Evolutionary conservation across 805 yeast species (phyloP).

Genomic region (Cyberlindnera bimundalis): DNA sequence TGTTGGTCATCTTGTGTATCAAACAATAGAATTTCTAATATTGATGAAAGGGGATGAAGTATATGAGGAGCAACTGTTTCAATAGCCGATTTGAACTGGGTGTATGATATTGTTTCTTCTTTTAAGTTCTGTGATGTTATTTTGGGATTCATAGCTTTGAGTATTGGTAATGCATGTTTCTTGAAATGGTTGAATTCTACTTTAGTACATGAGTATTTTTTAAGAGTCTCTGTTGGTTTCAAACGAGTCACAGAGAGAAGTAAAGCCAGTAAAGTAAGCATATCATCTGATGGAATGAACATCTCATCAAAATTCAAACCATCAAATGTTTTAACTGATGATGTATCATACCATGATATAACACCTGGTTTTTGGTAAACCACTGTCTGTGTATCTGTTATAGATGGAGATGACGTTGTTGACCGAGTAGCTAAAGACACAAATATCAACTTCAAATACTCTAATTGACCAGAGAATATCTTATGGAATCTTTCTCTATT

Average conservation of each 20-base stretch:
- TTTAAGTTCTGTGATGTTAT: constrained; percentile 28
- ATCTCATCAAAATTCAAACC: constrained; percentile 37
- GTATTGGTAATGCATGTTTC: constrained; percentile 39
- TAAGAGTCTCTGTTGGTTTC: constrained; percentile 34
- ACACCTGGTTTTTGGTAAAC: constrained; percentile 11
- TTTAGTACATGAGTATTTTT: constrained; percentile 25
- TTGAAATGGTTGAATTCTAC: constrained; percentile 42
- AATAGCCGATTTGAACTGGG: constrained; percentile 34
- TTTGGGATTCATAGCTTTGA: constrained; percentile 46
- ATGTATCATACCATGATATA: constrained; percentile 30
- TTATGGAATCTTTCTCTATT: constrained; percentile 40
- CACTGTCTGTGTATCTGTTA: constrained; percentile 16
- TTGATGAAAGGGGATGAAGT: constrained; percentile 40
- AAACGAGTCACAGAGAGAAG: constrained; percentile 42
- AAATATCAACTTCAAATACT: constrained; percentile 44
- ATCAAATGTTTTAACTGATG: constrained; percentile 41
- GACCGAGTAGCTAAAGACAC: constrained; percentile 37
- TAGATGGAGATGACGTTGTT: not conserved
- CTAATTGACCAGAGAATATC: constrained; percentile 34
- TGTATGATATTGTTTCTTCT: constrained; percentile 24
- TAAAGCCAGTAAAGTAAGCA: constrained; percentile 47
- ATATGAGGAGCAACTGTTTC: constrained; percentile 39
- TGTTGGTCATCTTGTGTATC: constrained; percentile 13
- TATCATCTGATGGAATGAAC: constrained; percentile 36
- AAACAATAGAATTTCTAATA: constrained; percentile 41